Conservation (phyloP, 306 rosid genomes). For the Acacia crassicarpa region DNA sequence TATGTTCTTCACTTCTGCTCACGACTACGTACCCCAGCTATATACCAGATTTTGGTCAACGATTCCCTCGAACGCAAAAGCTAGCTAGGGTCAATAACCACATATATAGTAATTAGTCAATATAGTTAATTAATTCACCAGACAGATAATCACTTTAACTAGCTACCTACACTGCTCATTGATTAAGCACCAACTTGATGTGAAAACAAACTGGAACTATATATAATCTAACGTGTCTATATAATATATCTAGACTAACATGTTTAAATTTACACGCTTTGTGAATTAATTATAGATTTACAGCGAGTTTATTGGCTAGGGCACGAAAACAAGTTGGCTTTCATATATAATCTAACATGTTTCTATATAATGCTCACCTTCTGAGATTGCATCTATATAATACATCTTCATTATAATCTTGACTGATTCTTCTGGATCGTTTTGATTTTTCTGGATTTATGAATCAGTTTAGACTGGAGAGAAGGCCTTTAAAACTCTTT, state of each 20-base stretch:
- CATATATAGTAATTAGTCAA: background rate
- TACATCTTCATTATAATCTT: constrained; percentile 24
- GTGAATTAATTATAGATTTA: background rate
- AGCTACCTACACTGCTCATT: background rate
- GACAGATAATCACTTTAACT: constrained; percentile 28
- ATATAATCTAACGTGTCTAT: background rate
- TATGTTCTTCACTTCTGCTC: constrained; percentile 8
- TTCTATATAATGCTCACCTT: background rate
- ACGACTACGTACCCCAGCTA: background rate
- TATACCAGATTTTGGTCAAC: constrained; percentile 13
- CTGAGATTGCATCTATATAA: constrained; percentile 35
- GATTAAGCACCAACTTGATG: constrained; percentile 6
- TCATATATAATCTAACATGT: constrained; percentile 9
- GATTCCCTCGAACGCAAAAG: constrained; percentile 10
- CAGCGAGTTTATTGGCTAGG: constrained; percentile 16
- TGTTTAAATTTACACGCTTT: constrained; percentile 3
- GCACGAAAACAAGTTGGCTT: constrained; percentile 39
- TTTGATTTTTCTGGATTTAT: constrained; percentile 27
- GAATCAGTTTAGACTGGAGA: background rate
- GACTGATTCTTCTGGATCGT: constrained; percentile 4
- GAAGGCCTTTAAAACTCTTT: background rate
- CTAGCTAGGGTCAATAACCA: background rate
- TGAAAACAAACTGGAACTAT: background rate
- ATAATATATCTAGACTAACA: too few relatives aligned
- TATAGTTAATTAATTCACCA: constrained; percentile 3